Conservation (phyloP, 1,284 basidiomycete genomes). For the Fomitiporia mediterranea region DNA sequence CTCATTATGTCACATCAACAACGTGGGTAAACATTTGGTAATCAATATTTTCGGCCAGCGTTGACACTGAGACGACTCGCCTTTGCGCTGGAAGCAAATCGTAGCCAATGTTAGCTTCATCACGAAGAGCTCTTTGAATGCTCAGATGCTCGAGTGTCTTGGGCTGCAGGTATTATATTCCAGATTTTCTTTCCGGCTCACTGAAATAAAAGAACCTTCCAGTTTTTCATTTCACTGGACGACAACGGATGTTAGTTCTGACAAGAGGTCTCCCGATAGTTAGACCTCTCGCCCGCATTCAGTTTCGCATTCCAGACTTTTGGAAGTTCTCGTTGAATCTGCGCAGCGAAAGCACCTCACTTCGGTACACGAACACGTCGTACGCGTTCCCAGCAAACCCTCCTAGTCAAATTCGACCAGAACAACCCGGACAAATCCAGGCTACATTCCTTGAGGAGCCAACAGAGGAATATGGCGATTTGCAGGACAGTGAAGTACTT, state of each 20-base stretch:
- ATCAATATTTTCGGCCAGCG: too few relatives aligned
- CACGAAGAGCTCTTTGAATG: too few relatives aligned
- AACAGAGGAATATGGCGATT: constrained; percentile 11
- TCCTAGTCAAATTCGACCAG: neutral
- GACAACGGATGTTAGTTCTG: constrained; percentile 17
- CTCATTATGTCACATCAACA: too few relatives aligned
- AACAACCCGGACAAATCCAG: neutral
- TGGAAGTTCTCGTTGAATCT: neutral
- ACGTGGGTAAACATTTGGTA: too few relatives aligned
- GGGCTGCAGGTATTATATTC: neutral
- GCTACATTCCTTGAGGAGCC: constrained; percentile 12
- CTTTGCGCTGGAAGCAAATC: too few relatives aligned
- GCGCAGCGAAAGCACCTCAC: neutral
- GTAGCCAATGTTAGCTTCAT: too few relatives aligned
- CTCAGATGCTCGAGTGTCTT: neutral
- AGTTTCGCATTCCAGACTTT: neutral
- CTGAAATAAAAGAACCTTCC: neutral
- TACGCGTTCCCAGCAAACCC: constrained; percentile 3
- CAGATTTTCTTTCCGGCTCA: neutral
- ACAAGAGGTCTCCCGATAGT: constrained; percentile 7
- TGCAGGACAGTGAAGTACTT: neutral
- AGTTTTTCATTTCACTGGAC: constrained; percentile 2
- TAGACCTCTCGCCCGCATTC: neutral
- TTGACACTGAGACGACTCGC: too few relatives aligned
- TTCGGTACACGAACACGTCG: neutral